Conservation (phyloP, 2,329 filamentous ascomycete genomes). For the Cryphonectria parasitica region DNA sequence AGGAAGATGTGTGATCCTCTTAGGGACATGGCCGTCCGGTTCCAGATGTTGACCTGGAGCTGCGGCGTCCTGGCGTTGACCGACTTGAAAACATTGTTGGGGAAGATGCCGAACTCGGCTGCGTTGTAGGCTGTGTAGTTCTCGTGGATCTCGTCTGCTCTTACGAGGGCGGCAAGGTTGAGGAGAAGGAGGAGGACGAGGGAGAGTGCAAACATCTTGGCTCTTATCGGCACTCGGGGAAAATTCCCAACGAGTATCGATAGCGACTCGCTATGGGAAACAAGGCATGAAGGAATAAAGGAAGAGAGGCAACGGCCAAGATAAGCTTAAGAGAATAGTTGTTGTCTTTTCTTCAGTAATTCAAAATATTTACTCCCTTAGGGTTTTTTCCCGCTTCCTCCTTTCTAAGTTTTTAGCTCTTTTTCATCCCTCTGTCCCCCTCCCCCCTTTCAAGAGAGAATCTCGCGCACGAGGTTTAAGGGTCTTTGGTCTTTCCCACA, state of each 20-base stretch:
- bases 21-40: slow-evolving; percentile 34
- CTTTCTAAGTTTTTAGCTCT: too few relatives aligned
- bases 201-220: not conserved
- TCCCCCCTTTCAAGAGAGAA: not conserved
- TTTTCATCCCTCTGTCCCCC: too few relatives aligned
- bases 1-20: slow-evolving; percentile 41
- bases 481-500: not conserved
- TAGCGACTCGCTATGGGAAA: not conserved
- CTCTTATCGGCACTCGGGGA: not conserved
- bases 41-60: slow-evolving; percentile 41
- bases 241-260: not conserved
- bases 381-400: not conserved
- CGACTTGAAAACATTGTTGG: slow-evolving; percentile 40
- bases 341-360: not conserved
- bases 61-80: slow-evolving; percentile 40
- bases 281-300: not conserved
- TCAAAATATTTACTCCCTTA: not conserved
- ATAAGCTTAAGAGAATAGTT: not conserved
- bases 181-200: not conserved
- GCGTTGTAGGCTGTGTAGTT: slow-evolving; percentile 38
- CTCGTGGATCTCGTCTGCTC: slow-evolving; percentile 22
- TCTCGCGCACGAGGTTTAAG: not conserved
- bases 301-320: not conserved
- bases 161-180: not conserved
- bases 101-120: slow-evolving; percentile 36